Evolutionary conservation across 805 yeast species (phyloP).

Genomic region (Lachancea sp.): DNA sequence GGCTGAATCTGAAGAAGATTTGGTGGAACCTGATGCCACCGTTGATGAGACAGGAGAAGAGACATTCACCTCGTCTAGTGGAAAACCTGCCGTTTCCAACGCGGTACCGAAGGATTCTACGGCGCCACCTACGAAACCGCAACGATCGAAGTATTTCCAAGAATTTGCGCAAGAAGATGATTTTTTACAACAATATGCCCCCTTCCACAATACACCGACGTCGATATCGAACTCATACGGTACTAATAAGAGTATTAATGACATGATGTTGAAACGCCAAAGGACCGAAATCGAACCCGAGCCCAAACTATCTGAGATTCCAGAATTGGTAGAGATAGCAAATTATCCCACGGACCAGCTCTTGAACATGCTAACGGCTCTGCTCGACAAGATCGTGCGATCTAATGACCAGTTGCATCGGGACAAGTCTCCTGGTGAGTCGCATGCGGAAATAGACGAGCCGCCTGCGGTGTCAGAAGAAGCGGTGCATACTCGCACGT

Average conservation of each 20-base stretch:
- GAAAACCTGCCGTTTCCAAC: not conserved
- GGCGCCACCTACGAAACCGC: not conserved
- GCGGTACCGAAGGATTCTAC: conserved; percentile 1
- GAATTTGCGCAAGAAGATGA: conserved; percentile 4
- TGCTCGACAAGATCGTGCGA: conserved; percentile 79
- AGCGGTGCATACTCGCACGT: not conserved
- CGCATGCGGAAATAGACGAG: conserved; percentile 7
- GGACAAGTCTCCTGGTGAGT: conserved; percentile 3
- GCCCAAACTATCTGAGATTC: conserved; percentile 8
- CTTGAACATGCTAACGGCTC: conserved; percentile 75
- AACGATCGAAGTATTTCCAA: conserved; percentile 6
- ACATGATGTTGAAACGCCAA: conserved; percentile 1
- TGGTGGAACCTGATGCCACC: not conserved
- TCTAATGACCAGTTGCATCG: conserved; percentile 66
- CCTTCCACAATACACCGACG: conserved; percentile 10
- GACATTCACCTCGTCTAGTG: not conserved
- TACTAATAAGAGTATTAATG: not conserved
- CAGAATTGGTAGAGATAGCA: conserved; percentile 47
- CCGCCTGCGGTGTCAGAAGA: not conserved
- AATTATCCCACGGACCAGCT: conserved; percentile 77
- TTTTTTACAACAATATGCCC: conserved; percentile 7
- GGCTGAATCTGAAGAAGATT: not conserved
- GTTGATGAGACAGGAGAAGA: not conserved
- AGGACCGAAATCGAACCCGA: conserved; percentile 8
- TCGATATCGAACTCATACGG: conserved; percentile 6